phyloP scores from a whole-genome alignment of 2,329 filamentous ascomycete species.

The Nemania serpens region DNA sequence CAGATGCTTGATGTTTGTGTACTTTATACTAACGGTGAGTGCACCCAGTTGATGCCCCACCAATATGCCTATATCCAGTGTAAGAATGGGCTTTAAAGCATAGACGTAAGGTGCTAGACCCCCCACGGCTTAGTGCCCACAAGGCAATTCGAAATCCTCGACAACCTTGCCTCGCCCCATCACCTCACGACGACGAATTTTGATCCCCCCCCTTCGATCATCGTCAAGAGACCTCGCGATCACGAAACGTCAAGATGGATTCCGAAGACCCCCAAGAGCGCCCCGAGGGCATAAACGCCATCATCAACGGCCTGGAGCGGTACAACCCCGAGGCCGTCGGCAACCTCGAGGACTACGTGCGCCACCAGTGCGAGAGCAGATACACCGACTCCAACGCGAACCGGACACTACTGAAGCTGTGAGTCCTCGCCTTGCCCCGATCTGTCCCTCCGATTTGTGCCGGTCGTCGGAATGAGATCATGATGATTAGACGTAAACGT shows the following conservation, averaged over 20 bases:
- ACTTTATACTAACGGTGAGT: no score
- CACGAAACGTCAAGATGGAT: conserved; percentile 56
- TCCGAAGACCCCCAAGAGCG: conserved; percentile 88
- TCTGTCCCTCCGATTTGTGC: not conserved
- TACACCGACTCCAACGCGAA: conserved; percentile 97
- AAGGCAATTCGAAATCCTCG: conserved; percentile 38
- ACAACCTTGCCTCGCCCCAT: conserved; percentile 35
- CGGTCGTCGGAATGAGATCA: conserved; percentile 31
- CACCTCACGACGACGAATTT: conserved; percentile 34
- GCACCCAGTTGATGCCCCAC: conserved; percentile 1
- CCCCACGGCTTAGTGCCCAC: conserved; percentile 32
- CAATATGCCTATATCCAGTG: conserved; percentile 7
- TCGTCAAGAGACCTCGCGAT: conserved; percentile 36
- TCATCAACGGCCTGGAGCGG: conserved; percentile 95
- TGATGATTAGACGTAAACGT: conserved; percentile 88
- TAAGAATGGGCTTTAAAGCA: no score
- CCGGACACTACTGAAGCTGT: conserved; percentile 95
- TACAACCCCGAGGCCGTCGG: conserved; percentile 98
- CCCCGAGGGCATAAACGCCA: conserved; percentile 87
- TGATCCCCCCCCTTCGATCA: conserved; percentile 31
- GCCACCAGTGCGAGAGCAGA: conserved; percentile 91
- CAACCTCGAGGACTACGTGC: conserved; percentile 92
- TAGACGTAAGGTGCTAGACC: conserved; percentile 17
- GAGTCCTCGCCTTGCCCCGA: conserved; percentile 53
- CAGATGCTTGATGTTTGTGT: no score